These are phyloP conservation scores for Pelargonium exstipulatum DNA, from an alignment of 441 rosid species.

Conservation along the genomic window DNA sequence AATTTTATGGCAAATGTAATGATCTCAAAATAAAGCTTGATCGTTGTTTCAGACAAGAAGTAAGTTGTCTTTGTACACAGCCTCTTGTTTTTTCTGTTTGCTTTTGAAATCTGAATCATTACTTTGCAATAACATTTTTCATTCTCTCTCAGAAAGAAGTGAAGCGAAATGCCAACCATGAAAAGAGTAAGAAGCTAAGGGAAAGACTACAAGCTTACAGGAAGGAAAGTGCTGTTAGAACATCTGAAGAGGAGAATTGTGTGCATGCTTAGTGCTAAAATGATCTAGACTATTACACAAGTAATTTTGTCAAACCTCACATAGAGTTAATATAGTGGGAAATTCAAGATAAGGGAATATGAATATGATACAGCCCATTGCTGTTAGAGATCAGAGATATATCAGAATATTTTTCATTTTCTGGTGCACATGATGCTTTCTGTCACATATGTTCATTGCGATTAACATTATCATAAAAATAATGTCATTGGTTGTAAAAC, in stretches of 20 bases:
- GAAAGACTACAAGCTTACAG: slow-evolving; percentile 40
- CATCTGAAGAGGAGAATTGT: slow-evolving; percentile 8
- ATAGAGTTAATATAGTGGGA: neutral
- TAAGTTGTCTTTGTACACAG: slow-evolving; percentile 20
- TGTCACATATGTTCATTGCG: too few species aligned
- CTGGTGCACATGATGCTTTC: too few species aligned
- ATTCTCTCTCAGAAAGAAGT: slow-evolving; percentile 54
- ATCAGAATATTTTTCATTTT: neutral
- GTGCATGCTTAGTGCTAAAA: slow-evolving; percentile 13
- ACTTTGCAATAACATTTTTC: slow-evolving; percentile 5
- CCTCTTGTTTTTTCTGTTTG: neutral
- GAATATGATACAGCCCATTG: neutral
- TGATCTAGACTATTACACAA: too few species aligned
- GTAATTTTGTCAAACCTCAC: neutral
- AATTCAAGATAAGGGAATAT: neutral
- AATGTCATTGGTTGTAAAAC: too few species aligned
- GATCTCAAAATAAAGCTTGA: slow-evolving; percentile 79
- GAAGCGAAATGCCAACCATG: slow-evolving; percentile 82
- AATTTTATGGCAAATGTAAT: slow-evolving; percentile 83
- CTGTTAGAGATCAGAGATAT: neutral
- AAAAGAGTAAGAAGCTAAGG: slow-evolving; percentile 65
- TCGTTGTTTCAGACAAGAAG: slow-evolving; percentile 80
- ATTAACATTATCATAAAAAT: too few species aligned
- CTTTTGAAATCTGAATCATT: neutral
- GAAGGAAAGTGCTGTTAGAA: slow-evolving; percentile 34